Evolutionary conservation across 2,329 filamentous ascomycete genomes (phyloP).

Genomic region (Xylaria hypoxylon): DNA sequence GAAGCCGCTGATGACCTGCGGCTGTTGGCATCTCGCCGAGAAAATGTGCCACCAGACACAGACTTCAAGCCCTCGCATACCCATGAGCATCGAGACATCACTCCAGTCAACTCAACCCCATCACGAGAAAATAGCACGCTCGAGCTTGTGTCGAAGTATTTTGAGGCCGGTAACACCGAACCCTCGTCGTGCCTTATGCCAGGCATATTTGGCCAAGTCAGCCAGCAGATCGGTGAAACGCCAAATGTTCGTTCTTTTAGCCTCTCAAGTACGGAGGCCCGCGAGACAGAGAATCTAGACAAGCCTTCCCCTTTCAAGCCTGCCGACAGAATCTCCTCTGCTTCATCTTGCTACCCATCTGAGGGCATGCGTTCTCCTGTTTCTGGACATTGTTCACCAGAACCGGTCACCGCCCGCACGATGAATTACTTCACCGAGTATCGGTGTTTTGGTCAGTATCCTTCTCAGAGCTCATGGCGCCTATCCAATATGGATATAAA

Average conservation of each 20-base stretch:
- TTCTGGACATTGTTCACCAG: constrained; percentile 22
- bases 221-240: constrained; percentile 5
- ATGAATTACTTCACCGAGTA: constrained; percentile 29
- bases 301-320: background rate
- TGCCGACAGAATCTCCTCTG: constrained; percentile 17
- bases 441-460: constrained; percentile 29
- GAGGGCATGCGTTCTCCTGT: constrained; percentile 40
- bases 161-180: background rate
- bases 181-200: background rate
- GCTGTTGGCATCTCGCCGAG: constrained; percentile 14
- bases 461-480: constrained; percentile 24
- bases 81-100: background rate
- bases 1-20: constrained; percentile 5
- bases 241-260: constrained; percentile 28
- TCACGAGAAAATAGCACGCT: background rate
- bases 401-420: background rate
- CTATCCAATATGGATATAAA: constrained; percentile 6
- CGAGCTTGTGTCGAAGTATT: background rate
- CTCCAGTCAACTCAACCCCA: background rate
- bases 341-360: constrained; percentile 40
- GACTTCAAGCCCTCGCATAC: constrained; percentile 12
- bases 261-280: constrained; percentile 16
- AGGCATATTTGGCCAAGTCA: background rate
- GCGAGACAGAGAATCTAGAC: background rate
- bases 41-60: constrained; percentile 29